Conservation (phyloP, 805 yeast genomes). For the Tetrapisispora namnaoensis region DNA sequence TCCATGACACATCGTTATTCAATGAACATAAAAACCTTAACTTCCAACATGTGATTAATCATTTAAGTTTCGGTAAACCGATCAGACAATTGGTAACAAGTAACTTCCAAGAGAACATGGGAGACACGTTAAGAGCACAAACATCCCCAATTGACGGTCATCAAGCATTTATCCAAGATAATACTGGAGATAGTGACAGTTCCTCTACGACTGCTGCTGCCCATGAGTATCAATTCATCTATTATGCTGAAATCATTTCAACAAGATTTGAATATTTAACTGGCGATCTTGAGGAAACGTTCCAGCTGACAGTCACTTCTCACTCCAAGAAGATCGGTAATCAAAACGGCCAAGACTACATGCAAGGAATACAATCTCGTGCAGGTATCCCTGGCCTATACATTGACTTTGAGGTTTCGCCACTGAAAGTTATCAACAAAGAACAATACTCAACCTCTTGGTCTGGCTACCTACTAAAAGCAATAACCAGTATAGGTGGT, state of each 20-base stretch:
- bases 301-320: conserved; percentile 80
- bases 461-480: conserved; percentile 74
- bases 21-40: conserved; percentile 49
- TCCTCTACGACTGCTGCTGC: conserved; percentile 10
- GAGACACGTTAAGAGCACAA: background rate
- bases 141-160: conserved; percentile 51
- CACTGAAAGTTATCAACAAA: conserved; percentile 79
- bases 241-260: conserved; percentile 82
- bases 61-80: conserved; percentile 64
- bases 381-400: conserved; percentile 92
- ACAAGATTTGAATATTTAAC: conserved; percentile 69
- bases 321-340: conserved; percentile 68
- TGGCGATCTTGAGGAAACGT: conserved; percentile 46
- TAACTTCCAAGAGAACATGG: background rate
- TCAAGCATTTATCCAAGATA: conserved; percentile 23
- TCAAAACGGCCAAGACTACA: conserved; percentile 82
- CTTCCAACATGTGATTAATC: conserved; percentile 70
- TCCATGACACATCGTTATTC: conserved; percentile 77
- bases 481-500: conserved; percentile 86
- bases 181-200: conserved; percentile 7
- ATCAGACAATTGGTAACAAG: conserved; percentile 3
- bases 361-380: conserved; percentile 64
- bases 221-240: conserved; percentile 59
- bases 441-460: conserved; percentile 62
- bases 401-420: conserved; percentile 84